Percentiles rank a stretch among this genome's conserved stretches.
Conservation (phyloP, 2,329 filamentous ascomycete genomes). For the Neophaeococcomyces aloes region DNA sequence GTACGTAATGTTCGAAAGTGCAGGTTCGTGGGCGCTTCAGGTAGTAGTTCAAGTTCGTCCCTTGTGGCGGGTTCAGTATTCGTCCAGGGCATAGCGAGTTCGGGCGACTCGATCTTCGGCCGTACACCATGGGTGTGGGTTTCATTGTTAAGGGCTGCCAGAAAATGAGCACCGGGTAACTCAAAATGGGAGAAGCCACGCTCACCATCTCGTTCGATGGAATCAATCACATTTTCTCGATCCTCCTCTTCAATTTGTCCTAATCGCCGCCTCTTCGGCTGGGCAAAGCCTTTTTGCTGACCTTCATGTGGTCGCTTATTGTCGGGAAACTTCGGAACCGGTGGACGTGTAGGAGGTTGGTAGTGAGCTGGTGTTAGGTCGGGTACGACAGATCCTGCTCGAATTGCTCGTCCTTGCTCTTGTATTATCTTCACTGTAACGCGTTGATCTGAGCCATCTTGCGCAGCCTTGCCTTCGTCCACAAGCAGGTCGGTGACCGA, state of each 20-base stretch:
- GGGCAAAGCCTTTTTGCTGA: conserved; percentile 4
- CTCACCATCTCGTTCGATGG: conserved; percentile 14
- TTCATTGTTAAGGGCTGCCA: conserved; percentile 3
- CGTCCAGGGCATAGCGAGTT: conserved; percentile 11
- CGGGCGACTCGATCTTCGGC: conserved; percentile 16
- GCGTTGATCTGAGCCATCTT: conserved; percentile 19
- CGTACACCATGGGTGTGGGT: not conserved
- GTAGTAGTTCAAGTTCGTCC: conserved; percentile 15
- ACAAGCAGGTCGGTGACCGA: conserved; percentile 20
- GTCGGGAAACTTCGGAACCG: conserved; percentile 17
- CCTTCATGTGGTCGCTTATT: conserved; percentile 4
- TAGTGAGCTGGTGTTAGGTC: conserved; percentile 16
- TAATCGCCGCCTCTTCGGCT: conserved; percentile 10
- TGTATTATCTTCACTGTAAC: conserved; percentile 19
- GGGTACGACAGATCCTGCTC: conserved; percentile 19
- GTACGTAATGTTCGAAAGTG: not conserved
- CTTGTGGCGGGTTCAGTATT: conserved; percentile 11
- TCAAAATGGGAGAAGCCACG: conserved; percentile 9
- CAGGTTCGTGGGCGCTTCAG: conserved; percentile 10
- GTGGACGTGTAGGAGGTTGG: conserved; percentile 14
- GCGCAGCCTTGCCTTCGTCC: conserved; percentile 20
- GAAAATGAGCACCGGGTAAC: conserved; percentile 9
- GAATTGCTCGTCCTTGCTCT: conserved; percentile 17
- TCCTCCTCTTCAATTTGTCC: conserved; percentile 15
- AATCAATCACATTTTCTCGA: conserved; percentile 13